A percentile compares a stretch with the other conserved stretches of the same genome.
These are phyloP conservation scores for Arachnopeziza araneosa DNA, from an alignment of 2,329 filamentous ascomycete genomes.

Conservation along the genomic window DNA sequence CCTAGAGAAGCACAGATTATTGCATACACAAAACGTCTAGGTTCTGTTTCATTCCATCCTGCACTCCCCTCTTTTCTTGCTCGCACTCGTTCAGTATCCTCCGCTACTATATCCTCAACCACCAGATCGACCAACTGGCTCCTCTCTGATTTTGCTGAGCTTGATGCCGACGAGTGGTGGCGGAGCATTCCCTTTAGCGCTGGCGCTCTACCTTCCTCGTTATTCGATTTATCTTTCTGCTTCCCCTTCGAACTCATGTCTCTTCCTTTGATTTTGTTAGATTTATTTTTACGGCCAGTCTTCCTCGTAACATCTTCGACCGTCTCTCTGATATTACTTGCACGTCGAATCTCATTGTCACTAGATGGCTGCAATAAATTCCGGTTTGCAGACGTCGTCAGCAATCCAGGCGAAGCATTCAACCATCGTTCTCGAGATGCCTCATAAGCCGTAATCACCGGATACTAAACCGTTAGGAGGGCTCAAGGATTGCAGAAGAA, in stretches of 20 bases:
- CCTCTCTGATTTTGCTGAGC: slow-evolving; percentile 46
- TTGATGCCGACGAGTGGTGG: slow-evolving; percentile 43
- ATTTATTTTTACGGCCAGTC: slow-evolving; percentile 26
- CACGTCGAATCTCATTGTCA: slow-evolving; percentile 28
- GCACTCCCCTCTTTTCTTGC: slow-evolving; percentile 57
- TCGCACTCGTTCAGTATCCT: slow-evolving; percentile 56
- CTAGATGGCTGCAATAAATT: slow-evolving; percentile 47
- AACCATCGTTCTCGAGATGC: slow-evolving; percentile 66
- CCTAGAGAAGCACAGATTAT: neutral
- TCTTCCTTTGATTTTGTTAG: slow-evolving; percentile 15
- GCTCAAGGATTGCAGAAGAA: neutral
- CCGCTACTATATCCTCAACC: slow-evolving; percentile 57
- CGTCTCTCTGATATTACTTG: slow-evolving; percentile 35
- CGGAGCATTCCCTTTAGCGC: slow-evolving; percentile 34
- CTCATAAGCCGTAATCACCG: slow-evolving; percentile 80
- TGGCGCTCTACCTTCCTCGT: slow-evolving; percentile 29
- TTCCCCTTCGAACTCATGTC: slow-evolving; percentile 28
- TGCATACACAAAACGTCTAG: slow-evolving; percentile 49
- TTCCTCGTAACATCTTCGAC: slow-evolving; percentile 31
- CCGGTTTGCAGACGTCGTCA: slow-evolving; percentile 51
- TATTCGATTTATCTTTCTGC: slow-evolving; percentile 16
- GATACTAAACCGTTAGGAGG: slow-evolving; percentile 58
- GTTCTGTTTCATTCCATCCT: slow-evolving; percentile 51
- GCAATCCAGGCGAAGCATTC: slow-evolving; percentile 42
- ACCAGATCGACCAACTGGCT: slow-evolving; percentile 63